Evolutionary conservation across 1,284 basidiomycete genomes (phyloP).

Genomic region (Puccinia hordei): DNA sequence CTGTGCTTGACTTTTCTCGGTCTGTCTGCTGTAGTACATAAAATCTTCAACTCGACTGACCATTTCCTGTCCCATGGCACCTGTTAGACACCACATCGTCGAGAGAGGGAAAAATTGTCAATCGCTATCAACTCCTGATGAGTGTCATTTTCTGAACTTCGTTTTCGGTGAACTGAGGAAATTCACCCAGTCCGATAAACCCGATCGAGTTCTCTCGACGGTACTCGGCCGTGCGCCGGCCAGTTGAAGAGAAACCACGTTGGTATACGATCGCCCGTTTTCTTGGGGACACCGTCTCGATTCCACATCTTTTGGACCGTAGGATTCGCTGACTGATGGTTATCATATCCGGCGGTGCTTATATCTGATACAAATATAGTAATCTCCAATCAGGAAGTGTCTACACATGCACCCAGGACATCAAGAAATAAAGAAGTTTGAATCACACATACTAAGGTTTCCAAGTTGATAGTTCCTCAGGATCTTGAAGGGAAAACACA

Average conservation of each 20-base stretch:
- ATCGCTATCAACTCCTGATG: not conserved
- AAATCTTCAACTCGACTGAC: not conserved
- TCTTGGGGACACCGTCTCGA: not conserved
- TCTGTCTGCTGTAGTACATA: not conserved
- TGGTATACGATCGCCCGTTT: not conserved
- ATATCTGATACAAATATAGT: too few species aligned
- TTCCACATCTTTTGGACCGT: too few species aligned
- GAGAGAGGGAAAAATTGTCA: not conserved
- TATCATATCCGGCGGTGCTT: too few species aligned
- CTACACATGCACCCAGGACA: too few species aligned
- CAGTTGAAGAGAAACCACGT: not conserved
- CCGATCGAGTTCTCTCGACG: slow-evolving; percentile 40
- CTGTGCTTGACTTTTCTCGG: not conserved
- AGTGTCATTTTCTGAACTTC: not conserved
- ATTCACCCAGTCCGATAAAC: slow-evolving; percentile 42
- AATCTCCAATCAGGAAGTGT: too few species aligned
- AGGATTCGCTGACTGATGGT: too few species aligned
- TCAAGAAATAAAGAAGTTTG: too few species aligned
- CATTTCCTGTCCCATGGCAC: slow-evolving; percentile 48
- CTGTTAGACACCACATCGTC: not conserved
- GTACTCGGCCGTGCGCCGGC: not conserved
- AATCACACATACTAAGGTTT: too few species aligned
- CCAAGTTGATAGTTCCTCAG: too few species aligned
- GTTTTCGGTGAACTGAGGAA: not conserved
- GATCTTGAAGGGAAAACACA: too few species aligned